These are phyloP conservation scores for Dalbergia oliveri DNA, from an alignment of 306 rosid genomes.

Conservation along the genomic window DNA sequence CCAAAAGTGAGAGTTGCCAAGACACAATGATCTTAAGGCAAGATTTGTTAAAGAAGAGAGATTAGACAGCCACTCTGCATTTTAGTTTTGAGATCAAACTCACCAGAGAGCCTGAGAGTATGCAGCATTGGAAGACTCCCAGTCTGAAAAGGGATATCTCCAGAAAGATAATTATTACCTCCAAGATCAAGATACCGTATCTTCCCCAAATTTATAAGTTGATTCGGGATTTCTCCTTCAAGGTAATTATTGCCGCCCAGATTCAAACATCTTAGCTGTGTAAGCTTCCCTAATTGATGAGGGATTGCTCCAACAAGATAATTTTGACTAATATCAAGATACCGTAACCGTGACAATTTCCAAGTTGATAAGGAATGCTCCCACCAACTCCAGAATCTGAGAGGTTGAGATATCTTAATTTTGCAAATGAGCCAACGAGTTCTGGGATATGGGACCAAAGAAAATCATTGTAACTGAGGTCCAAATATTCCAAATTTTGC, in stretches of 20 bases:
- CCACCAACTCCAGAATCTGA: fast-evolving
- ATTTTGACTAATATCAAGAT: neutral
- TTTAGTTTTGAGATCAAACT: neutral
- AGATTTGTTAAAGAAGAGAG: slow-evolving; percentile 22
- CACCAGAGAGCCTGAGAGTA: neutral
- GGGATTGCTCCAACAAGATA: neutral
- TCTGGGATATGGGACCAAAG: neutral
- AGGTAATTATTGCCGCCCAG: neutral
- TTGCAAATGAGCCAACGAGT: neutral
- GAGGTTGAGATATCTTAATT: slow-evolving; percentile 37
- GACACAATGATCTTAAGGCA: neutral
- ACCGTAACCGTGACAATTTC: neutral
- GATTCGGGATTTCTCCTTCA: neutral
- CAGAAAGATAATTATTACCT: neutral
- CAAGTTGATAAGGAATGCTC: slow-evolving; percentile 21
- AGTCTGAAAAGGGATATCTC: slow-evolving; percentile 5
- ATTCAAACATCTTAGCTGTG: neutral
- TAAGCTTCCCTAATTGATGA: neutral
- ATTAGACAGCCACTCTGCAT: slow-evolving; percentile 16
- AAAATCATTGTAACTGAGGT: neutral
- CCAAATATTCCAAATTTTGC: slow-evolving; percentile 24
- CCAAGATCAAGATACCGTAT: neutral
- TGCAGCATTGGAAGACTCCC: slow-evolving; percentile 27
- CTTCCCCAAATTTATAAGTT: neutral
- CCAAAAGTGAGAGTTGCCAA: neutral